phyloP scores from a whole-genome alignment of 495 filamentous ascomycete genomes.

The Aspergillus wentii region DNA sequence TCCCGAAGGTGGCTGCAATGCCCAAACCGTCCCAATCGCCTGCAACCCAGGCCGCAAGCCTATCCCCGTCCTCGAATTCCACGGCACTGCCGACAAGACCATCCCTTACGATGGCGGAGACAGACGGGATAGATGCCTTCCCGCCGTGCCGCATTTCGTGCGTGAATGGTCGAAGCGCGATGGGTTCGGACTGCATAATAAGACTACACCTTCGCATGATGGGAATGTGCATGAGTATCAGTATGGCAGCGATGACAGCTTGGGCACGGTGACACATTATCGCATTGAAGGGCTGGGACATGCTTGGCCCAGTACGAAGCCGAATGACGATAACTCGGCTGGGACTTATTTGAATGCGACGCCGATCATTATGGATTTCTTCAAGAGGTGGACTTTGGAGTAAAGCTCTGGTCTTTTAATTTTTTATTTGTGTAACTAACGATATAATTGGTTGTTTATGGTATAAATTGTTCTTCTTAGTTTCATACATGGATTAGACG shows the following conservation, averaged over 20 bases:
- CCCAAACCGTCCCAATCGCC: slow-evolving; percentile 14
- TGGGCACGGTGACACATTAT: slow-evolving; percentile 16
- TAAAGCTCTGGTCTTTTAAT: too few relatives aligned
- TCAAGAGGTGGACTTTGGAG: slow-evolving; percentile 10
- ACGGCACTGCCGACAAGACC: slow-evolving; percentile 36
- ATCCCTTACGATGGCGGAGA: slow-evolving; percentile 28
- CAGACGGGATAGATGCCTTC: slow-evolving; percentile 27
- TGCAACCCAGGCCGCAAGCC: slow-evolving; percentile 27
- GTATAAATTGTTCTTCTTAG: too few relatives aligned
- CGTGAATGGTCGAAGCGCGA: slow-evolving; percentile 28
- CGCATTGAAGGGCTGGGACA: slow-evolving; percentile 20
- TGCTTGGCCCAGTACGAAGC: slow-evolving; percentile 31
- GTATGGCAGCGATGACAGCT: slow-evolving; percentile 11
- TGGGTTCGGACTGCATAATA: slow-evolving; percentile 11
- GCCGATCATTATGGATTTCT: slow-evolving; percentile 33
- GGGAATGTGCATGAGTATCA: slow-evolving; percentile 3
- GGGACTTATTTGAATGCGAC: slow-evolving; percentile 33
- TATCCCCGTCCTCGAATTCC: slow-evolving; percentile 45
- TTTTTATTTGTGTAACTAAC: too few relatives aligned
- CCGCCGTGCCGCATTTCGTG: slow-evolving; percentile 30
- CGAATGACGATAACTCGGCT: slow-evolving; percentile 27
- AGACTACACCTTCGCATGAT: slow-evolving; percentile 10
- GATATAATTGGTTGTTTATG: too few relatives aligned
- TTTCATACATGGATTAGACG: too few relatives aligned
- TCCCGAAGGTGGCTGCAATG: slow-evolving; percentile 2